Evolutionary conservation across 768 basidiomycete species (phyloP), one percentile per base, ranked within the genome.

Genomic region (Boletellus emodensis): DNA sequence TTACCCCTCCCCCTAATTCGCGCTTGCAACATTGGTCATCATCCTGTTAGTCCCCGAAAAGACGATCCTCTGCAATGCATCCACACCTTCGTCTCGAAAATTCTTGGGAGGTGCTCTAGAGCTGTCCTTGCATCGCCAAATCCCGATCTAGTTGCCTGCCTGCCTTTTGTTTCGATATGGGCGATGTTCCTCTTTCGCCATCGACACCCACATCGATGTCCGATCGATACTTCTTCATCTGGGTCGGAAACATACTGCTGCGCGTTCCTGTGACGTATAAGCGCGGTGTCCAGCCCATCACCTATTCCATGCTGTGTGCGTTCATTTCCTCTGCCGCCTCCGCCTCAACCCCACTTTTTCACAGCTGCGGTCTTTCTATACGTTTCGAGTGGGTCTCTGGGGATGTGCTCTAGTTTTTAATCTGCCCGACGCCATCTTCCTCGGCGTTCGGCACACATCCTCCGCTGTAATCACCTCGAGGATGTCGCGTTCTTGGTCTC

Each of bases 211-310:
- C 64, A 12, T 54, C 49, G 44, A 60, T 9, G 1, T 33, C 64
- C 64, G 63, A 61, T 48, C 35, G 42, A 28, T 41, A 46, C 20
- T 36, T 40, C 18, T 12, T 49, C 45, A 43, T 50, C 40, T 46
- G 12, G 38, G 41, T 28, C 28, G 37, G 3, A 38, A 18, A 32
- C 43, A 45, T 41, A 49, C 39, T 1, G 17, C 28, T 7, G 40
- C 12, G 40, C 17, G 64, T 65, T 57, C 64, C 64, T 66, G 58
- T 65, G 64, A 66, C 60, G 64, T 57, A 66, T 48, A 32, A 61
- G 34, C 42, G 40, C 54, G 18, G 41, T 32, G 34, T 39, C 41
- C 44, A 15, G 41, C 41, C 20, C 20, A n/a, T 17, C 35, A 22
- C 47, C 40, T 50, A 40, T 48, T 48, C 42, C 48, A 14, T 60